Base-by-base conservation (phyloP, 2,329 filamentous ascomycete genomes). In the Aureobasidium sp. region DNA sequence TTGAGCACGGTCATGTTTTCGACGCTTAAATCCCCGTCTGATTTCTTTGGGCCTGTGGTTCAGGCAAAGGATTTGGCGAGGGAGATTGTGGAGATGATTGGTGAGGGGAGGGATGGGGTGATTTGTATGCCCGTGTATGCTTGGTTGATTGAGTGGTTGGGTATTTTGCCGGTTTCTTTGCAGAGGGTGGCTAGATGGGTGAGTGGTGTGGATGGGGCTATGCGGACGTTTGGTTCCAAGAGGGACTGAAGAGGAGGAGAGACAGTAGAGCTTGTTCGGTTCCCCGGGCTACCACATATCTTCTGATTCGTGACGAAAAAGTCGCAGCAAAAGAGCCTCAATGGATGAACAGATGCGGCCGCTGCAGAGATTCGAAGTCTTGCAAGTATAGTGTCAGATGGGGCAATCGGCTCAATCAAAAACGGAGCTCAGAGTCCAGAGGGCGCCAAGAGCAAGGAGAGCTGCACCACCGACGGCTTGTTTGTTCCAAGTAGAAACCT, bases 31-130 rank as follows among this genome's bases (percentile, higher is more conserved):
- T 95, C 94, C n/a, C 94, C 95, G 47, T 94, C 87, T 76, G 85
- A 86, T 62, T 98, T 99, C 80, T 85, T 98, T 56, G 96, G 92
- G 7, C 96, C 96, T 0, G 87, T 97, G 3, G 88, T 98, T 13
- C 94, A 97, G 79, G 93, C 95, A 0, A 93, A 97, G 31, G 93
- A 97, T 71, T 89, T 98, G 64, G 94, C 94, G 62, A 93, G 92
- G 80, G 93, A 93, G 78, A 91, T 98, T 67, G 91, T 98, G 70
- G 84, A 84, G 48, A 87, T 90, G 65, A 89, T 98, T 64, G 95
- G 98, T 77, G 85, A 87, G 64, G 96, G 96, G 3, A 86, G 88
- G 72, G 93, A 93, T 70, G 93, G 91, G 4, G 88, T 91, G 64
- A 87, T 98, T 64, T 89, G 88, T 56, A 87, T 95, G 82, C 96